A percentile compares a stretch with the other conserved stretches of the same genome.
phyloP scores from a whole-genome alignment of 1,284 basidiomycete species.

The Irpex sp. region DNA sequence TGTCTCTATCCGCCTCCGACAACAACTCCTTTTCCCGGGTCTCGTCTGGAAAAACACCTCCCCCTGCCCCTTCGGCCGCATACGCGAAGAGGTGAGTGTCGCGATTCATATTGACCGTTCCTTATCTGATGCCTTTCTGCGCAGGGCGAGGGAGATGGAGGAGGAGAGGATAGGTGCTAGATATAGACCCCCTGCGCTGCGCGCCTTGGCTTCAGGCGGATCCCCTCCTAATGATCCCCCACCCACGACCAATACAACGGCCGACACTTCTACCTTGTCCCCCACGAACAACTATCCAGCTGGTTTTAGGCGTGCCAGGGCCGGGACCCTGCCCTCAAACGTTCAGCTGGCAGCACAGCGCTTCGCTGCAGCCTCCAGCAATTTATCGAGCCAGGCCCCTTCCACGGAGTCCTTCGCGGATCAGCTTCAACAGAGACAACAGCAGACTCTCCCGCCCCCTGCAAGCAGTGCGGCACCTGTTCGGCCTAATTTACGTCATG shows the following conservation, averaged over 20 bases:
- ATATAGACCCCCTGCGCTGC: slow-evolving; percentile 79
- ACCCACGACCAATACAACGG: slow-evolving; percentile 49
- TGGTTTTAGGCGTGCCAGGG: slow-evolving; percentile 83
- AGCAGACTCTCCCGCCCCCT: slow-evolving; percentile 38
- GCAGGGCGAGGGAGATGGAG: slow-evolving; percentile 77
- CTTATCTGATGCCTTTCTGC: slow-evolving; percentile 8
- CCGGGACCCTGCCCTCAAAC: slow-evolving; percentile 84
- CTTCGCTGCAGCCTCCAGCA: slow-evolving; percentile 66
- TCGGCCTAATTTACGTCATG: slow-evolving; percentile 76
- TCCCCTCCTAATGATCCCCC: slow-evolving; percentile 67
- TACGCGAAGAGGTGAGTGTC: slow-evolving; percentile 75
- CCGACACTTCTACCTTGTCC: slow-evolving; percentile 54
- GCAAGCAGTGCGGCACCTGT: slow-evolving; percentile 40
- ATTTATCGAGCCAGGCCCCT: slow-evolving; percentile 46
- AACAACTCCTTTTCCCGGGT: slow-evolving; percentile 75
- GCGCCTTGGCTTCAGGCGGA: slow-evolving; percentile 63
- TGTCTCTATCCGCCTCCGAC: slow-evolving; percentile 83
- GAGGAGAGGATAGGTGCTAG: slow-evolving; percentile 63
- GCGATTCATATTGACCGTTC: background rate
- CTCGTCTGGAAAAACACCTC: slow-evolving; percentile 82
- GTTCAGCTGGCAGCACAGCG: slow-evolving; percentile 83
- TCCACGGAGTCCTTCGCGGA: slow-evolving; percentile 67
- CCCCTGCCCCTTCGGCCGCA: slow-evolving; percentile 84
- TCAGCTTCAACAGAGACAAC: slow-evolving; percentile 42
- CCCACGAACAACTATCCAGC: slow-evolving; percentile 66